Percentiles rank a stretch among this genome's conserved stretches.
phyloP scores from a whole-genome alignment of 371 early-diverging fungal species.

The Mortierella sp. region DNA sequence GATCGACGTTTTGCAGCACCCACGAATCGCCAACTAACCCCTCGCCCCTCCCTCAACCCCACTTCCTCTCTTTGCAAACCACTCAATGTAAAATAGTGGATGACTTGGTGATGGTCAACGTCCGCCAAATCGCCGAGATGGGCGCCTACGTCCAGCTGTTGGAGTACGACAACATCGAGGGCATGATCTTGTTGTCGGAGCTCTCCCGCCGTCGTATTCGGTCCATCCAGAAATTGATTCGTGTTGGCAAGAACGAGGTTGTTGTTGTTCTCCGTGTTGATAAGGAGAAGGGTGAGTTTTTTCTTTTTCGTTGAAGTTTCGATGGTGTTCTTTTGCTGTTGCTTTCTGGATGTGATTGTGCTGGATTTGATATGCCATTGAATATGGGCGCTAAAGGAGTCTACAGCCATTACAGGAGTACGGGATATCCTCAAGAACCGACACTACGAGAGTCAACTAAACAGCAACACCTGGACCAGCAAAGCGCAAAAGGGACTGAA shows the following conservation, averaged over 20 bases:
- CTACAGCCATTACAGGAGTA: background rate
- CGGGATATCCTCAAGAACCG: background rate
- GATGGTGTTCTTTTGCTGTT: background rate
- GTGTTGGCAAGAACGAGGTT: constrained; percentile 97
- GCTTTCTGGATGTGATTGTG: background rate
- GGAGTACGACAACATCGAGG: constrained; percentile 95
- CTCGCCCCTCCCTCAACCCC: too few species aligned
- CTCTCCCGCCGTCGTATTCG: constrained; percentile 98
- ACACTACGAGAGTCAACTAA: background rate
- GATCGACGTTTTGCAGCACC: background rate
- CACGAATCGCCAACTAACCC: background rate
- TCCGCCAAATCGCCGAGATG: constrained; percentile 97
- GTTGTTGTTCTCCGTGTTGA: constrained; percentile 99
- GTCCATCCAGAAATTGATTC: constrained; percentile 97
- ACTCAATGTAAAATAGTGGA: constrained; percentile 71
- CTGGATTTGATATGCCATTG: background rate
- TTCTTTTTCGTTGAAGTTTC: background rate
- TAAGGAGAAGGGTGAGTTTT: constrained; percentile 92
- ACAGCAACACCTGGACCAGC: too few species aligned
- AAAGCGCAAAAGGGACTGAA: background rate
- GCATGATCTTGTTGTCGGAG: constrained; percentile 98
- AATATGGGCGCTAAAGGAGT: background rate
- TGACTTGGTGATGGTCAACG: constrained; percentile 99
- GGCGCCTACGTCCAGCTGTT: constrained; percentile 97
- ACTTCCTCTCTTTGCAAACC: too few species aligned